Base-by-base conservation (phyloP, 352 stramenopile genomes). In the Thalassiosira pacifica region DNA sequence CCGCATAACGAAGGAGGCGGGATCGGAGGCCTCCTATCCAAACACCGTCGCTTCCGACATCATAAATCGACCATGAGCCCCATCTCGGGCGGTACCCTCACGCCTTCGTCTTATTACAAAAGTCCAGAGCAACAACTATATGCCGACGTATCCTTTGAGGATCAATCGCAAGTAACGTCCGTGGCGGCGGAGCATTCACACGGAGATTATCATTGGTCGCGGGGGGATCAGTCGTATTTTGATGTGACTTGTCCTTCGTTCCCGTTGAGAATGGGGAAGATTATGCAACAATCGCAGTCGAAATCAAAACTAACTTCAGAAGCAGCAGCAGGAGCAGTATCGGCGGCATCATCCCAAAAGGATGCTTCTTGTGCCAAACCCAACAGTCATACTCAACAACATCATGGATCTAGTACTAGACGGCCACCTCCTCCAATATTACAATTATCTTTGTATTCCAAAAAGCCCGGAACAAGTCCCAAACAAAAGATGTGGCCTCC, bases 371-470 rank as follows among this genome's bases (percentile, higher is more conserved):
- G 55, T 31, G 5, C 45, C 13, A 79, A 79, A 79, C 26, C 63
- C 16, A 76, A 61, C 29, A 53, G 16, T 19, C 22, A 67, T 26
- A 8, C 63, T 83, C 19, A 40, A 27, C 63, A 31, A 13, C 63
- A 22, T 10, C 2, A 42, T 26, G 18, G 29, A n/a, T n/a, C n/a
- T 27, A 26, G 29, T 26, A 70, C 27, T 40, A 37, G 2, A 48
- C 53, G 37, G 42, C 24, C n/a, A 32, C 34, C 16, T 55, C 59
- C 65, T 55, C 87, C 64, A 73, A 85, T 76, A 67, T 91, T 77
- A 87, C 79, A 77, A 71, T 92, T 66, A 68, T 85, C 18, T 16
- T 89, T 55, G 89, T 94, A 86, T 72, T 90, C 77, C 31, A 78
- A 79, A 83, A 70, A 55, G 57, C 55, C 0, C 63, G 16, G 71